Evolutionary conservation across 768 basidiomycete genomes (phyloP).

Genomic region (Tylopilus sp.): DNA sequence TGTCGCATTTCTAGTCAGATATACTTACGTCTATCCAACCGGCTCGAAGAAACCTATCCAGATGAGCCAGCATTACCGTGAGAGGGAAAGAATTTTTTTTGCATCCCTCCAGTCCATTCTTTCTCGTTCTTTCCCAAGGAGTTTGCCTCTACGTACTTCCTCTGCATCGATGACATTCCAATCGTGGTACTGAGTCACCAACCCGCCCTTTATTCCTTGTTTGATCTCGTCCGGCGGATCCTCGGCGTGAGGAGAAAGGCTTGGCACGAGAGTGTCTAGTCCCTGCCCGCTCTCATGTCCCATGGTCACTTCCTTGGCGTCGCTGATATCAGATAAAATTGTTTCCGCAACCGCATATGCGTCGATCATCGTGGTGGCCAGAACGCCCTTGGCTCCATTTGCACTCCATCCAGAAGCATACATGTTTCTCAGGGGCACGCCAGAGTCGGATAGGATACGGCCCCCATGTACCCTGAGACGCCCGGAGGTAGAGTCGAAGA

Average conservation of each 20-base stretch:
- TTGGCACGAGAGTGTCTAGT: slow-evolving; percentile 28
- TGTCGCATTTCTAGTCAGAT: slow-evolving; percentile 11
- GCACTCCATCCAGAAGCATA: slow-evolving; percentile 96
- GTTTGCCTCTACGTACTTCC: slow-evolving; percentile 59
- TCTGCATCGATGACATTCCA: slow-evolving; percentile 76
- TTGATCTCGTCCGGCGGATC: slow-evolving; percentile 47
- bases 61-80: slow-evolving; percentile 9
- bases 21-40: slow-evolving; percentile 2
- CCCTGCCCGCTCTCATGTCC: slow-evolving; percentile 2
- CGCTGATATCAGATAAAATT: slow-evolving; percentile 56
- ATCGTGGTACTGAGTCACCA: slow-evolving; percentile 60
- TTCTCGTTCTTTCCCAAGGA: slow-evolving; percentile 68
- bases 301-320: slow-evolving; percentile 16
- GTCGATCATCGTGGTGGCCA: slow-evolving; percentile 91
- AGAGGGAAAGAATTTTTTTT: slow-evolving; percentile 25
- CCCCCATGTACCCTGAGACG: slow-evolving; percentile 55
- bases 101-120: slow-evolving; percentile 70
- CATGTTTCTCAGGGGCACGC: slow-evolving; percentile 49
- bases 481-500: slow-evolving; percentile 52
- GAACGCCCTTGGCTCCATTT: slow-evolving; percentile 84
- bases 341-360: slow-evolving; percentile 77
- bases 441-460: slow-evolving; percentile 43
- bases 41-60: neutral
- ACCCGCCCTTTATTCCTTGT: slow-evolving; percentile 36
- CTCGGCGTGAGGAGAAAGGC: slow-evolving; percentile 38